phyloP scores from a whole-genome alignment of 768 basidiomycete species.

The Trametes cinnabarina region DNA sequence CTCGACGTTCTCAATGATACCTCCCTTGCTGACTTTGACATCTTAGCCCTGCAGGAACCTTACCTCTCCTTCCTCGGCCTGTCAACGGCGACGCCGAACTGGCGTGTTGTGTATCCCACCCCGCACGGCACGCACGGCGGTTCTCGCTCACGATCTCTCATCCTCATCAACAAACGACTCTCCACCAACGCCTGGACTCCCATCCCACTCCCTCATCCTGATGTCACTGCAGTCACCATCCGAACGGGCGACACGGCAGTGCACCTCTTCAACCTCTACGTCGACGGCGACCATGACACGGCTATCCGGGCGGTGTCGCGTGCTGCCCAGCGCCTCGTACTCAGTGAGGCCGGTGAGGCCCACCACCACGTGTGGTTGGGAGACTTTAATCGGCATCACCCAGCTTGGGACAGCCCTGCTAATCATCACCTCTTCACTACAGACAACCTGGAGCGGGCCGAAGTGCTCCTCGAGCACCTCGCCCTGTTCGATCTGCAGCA shows the following conservation, averaged over 20 bases:
- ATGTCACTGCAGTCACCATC: conserved; percentile 32
- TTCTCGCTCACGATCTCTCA: conserved; percentile 1
- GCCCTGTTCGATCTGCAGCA: conserved; percentile 31
- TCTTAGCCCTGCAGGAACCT: conserved; percentile 41
- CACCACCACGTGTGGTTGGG: conserved; percentile 32
- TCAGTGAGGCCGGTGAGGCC: background rate
- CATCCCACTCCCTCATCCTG: conserved; percentile 12
- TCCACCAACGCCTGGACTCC: conserved; percentile 17
- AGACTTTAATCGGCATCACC: conserved; percentile 43
- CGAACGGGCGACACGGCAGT: conserved; percentile 14
- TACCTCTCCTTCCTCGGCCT: conserved; percentile 26
- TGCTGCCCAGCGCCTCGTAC: background rate
- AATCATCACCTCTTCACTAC: conserved; percentile 39
- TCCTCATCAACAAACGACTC: conserved; percentile 13
- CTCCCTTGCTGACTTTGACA: conserved; percentile 26
- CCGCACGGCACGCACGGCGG: conserved; percentile 12
- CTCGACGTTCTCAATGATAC: conserved; percentile 16
- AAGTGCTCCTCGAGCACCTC: conserved; percentile 30
- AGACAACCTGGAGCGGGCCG: conserved; percentile 20
- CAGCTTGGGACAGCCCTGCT: conserved; percentile 35
- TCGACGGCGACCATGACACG: conserved; percentile 30
- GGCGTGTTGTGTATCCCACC: conserved; percentile 27
- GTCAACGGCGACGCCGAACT: conserved; percentile 18
- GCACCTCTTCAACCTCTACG: conserved; percentile 41
- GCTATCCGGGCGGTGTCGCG: conserved; percentile 14